A percentile compares a stretch with the other conserved stretches of the same genome.
Evolutionary conservation across 2,329 filamentous ascomycete species (phyloP).

Genomic region (Colletotrichum limetticola): DNA sequence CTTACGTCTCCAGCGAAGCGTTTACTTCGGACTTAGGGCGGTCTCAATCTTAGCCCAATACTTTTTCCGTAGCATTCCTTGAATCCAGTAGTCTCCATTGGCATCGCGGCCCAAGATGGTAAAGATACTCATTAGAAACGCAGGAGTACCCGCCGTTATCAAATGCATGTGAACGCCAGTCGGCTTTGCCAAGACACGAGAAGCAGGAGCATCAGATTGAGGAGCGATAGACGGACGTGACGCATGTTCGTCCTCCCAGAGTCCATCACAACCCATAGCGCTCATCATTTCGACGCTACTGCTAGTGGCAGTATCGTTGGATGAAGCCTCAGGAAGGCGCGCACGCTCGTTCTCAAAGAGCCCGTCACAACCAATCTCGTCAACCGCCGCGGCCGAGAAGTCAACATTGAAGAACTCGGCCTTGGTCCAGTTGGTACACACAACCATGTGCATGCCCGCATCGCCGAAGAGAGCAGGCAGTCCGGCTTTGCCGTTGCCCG

Average conservation of each 20-base stretch:
- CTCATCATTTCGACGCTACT: background rate
- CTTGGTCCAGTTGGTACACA: conserved; percentile 38
- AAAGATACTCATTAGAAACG: conserved; percentile 1
- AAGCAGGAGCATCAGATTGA: background rate
- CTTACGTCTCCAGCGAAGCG: background rate
- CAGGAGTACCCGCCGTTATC: background rate
- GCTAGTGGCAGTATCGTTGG: background rate
- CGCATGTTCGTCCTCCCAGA: background rate
- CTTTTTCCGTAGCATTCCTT: background rate
- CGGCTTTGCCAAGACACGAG: background rate
- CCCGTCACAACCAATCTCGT: conserved; percentile 3
- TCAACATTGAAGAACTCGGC: conserved; percentile 34
- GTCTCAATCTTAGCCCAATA: background rate
- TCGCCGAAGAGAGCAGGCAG: conserved; percentile 35
- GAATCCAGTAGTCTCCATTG: conserved; percentile 2
- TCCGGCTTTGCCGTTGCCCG: background rate
- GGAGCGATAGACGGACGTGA: background rate
- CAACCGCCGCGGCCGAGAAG: conserved; percentile 6
- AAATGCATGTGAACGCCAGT: conserved; percentile 8
- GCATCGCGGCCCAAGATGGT: conserved; percentile 3
- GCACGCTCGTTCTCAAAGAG: background rate
- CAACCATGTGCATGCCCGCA: conserved; percentile 33
- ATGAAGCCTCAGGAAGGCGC: background rate
- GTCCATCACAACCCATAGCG: conserved; percentile 1
- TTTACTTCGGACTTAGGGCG: background rate